phyloP scores from a whole-genome alignment of 768 basidiomycete species.

The Amanita phalloides region DNA sequence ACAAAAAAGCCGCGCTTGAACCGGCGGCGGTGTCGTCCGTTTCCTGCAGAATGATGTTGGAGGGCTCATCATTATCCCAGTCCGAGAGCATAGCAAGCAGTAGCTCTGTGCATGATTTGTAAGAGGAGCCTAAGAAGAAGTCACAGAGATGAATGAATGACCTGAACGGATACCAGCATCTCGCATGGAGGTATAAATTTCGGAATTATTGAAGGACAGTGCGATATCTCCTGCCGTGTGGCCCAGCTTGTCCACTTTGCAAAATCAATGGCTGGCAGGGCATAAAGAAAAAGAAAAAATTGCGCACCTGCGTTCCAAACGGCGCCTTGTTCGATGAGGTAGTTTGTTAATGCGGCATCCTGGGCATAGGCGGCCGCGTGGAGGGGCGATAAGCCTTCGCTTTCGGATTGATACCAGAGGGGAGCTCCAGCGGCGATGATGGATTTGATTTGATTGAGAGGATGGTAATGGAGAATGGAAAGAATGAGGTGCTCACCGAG shows the following conservation, averaged over 20 bases:
- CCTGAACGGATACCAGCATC: conserved; percentile 90
- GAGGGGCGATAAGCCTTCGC: conserved; percentile 69
- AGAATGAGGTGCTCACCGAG: conserved; percentile 52
- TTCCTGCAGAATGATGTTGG: conserved; percentile 31
- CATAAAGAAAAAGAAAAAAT: not conserved
- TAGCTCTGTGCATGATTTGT: conserved; percentile 38
- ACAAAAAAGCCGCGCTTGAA: conserved; percentile 61
- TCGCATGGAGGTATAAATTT: conserved; percentile 70
- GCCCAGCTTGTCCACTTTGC: conserved; percentile 63
- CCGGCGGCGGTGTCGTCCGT: conserved; percentile 46
- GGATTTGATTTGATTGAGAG: conserved; percentile 33
- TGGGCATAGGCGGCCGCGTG: conserved; percentile 81
- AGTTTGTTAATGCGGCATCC: conserved; percentile 48
- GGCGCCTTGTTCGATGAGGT: conserved; percentile 73
- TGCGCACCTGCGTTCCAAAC: conserved; percentile 79
- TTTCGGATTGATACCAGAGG: conserved; percentile 81
- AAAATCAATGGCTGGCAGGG: conserved; percentile 1
- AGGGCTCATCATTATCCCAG: conserved; percentile 20
- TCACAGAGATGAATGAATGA: conserved; percentile 22
- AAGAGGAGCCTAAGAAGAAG: too few species aligned
- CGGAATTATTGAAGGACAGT: conserved; percentile 69
- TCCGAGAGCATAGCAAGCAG: conserved; percentile 55
- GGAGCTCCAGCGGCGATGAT: conserved; percentile 63
- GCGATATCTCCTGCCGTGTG: conserved; percentile 89
- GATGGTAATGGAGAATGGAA: conserved; percentile 39